A percentile compares a stretch with the other conserved stretches of the same genome.
Conservation (phyloP, 768 basidiomycete species). For the Amanita pseudoporphyria region DNA sequence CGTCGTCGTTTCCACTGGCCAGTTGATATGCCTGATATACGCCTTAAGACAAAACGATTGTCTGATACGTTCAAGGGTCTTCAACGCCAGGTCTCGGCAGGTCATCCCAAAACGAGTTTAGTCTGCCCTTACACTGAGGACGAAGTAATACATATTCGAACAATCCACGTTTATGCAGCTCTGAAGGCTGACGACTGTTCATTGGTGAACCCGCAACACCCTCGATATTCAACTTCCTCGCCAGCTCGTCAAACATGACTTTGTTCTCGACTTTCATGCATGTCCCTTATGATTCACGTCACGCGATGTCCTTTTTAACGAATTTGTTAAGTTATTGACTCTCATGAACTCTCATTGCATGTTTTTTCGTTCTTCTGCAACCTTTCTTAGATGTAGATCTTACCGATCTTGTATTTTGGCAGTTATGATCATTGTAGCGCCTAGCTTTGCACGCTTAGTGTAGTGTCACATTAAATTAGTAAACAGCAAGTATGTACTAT, state of each 20-base stretch:
- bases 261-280: neutral
- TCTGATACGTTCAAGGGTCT: slow-evolving; percentile 11
- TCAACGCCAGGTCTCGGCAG: neutral
- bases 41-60: slow-evolving; percentile 14
- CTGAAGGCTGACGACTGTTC: slow-evolving; percentile 25
- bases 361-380: neutral
- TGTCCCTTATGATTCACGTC: neutral
- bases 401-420: neutral
- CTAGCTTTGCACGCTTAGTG: neutral
- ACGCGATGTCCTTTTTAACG: neutral
- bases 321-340: neutral
- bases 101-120: neutral
- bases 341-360: neutral
- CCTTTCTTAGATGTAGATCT: slow-evolving; percentile 4
- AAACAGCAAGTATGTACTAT: slow-evolving; percentile 48
- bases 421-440: neutral
- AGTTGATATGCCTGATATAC: slow-evolving; percentile 29
- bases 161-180: slow-evolving; percentile 42
- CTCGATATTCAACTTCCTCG: slow-evolving; percentile 14
- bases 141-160: slow-evolving; percentile 40
- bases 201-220: slow-evolving; percentile 13
- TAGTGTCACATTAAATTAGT: slow-evolving; percentile 28
- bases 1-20: slow-evolving; percentile 66
- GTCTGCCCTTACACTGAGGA: slow-evolving; percentile 17
- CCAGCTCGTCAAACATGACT: neutral